A percentile compares a stretch with the other conserved stretches of the same genome.
phyloP scores from a whole-genome alignment of 208 protist genomes.

The Leishmania tarentolae region DNA sequence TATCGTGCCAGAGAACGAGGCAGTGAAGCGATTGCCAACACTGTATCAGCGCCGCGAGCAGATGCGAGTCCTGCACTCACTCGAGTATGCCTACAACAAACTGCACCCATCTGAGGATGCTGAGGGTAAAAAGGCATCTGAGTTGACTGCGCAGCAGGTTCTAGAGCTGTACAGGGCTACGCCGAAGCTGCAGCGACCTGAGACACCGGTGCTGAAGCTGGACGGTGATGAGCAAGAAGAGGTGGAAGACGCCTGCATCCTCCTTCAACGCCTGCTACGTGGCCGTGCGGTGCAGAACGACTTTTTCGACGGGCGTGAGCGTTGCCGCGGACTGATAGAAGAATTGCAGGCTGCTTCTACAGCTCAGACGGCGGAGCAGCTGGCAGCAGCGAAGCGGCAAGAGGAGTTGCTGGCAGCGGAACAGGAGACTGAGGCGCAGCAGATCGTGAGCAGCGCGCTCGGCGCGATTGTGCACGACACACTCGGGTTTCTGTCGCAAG shows the following conservation, averaged over 20 bases:
- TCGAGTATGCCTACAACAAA: constrained; percentile 79
- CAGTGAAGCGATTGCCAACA: constrained; percentile 67
- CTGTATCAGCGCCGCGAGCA: constrained; percentile 85
- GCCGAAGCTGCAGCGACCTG: constrained; percentile 85
- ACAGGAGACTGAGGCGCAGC: constrained; percentile 55
- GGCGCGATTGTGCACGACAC: constrained; percentile 85
- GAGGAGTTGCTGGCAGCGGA: constrained; percentile 40
- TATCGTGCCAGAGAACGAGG: constrained; percentile 67
- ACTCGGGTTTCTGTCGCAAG: constrained; percentile 86
- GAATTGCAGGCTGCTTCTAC: constrained; percentile 91
- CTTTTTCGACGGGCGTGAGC: constrained; percentile 94
- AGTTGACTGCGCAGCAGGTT: constrained; percentile 44
- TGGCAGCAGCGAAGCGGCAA: constrained; percentile 33
- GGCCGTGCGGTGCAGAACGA: constrained; percentile 93
- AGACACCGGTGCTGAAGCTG: constrained; percentile 88
- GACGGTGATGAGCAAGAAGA: constrained; percentile 86
- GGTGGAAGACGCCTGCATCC: constrained; percentile 79
- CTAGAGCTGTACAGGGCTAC: constrained; percentile 89
- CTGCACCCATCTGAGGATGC: constrained; percentile 41
- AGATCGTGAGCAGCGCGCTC: constrained; percentile 62
- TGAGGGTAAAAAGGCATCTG: not conserved
- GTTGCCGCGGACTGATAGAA: constrained; percentile 90
- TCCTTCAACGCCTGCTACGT: constrained; percentile 91
- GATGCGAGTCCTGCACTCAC: constrained; percentile 71
- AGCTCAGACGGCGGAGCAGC: constrained; percentile 75